These are phyloP conservation scores for Begonia peltatifolia DNA, from an alignment of 306 rosid genomes.

Conservation along the genomic window DNA sequence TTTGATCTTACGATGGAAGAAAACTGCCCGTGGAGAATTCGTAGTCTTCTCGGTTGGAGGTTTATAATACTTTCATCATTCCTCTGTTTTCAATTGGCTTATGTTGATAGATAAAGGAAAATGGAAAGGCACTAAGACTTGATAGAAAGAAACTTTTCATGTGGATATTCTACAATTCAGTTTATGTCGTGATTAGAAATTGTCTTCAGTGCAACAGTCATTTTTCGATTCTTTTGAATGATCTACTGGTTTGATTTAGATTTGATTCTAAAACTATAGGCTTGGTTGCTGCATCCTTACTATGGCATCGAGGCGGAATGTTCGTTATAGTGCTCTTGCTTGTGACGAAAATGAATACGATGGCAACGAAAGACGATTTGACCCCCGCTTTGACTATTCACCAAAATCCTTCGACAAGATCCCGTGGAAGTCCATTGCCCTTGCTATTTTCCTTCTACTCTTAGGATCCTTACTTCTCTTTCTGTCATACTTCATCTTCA, in stretches of 20 bases:
- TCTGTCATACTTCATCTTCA: constrained; percentile 68
- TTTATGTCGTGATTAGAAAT: no score
- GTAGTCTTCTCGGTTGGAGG: no score
- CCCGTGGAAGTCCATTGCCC: constrained; percentile 91
- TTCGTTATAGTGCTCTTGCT: constrained; percentile 43
- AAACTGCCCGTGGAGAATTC: no score
- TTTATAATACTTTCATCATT: no score
- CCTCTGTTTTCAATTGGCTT: no score
- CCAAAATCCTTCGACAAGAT: constrained; percentile 66
- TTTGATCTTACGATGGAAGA: no score
- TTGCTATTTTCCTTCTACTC: constrained; percentile 64
- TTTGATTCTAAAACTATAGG: constrained; percentile 6
- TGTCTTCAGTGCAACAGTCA: no score
- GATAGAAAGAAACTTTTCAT: no score
- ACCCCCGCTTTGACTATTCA: constrained; percentile 79
- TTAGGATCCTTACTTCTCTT: constrained; percentile 67
- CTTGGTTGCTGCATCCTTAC: constrained; percentile 1
- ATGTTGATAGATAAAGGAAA: no score
- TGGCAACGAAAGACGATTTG: constrained; percentile 25
- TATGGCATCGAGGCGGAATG: constrained; percentile 65
- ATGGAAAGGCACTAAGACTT: no score
- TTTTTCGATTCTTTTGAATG: no score
- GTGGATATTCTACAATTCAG: no score
- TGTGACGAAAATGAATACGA: constrained; percentile 37
- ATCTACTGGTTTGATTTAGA: not conserved